These are phyloP conservation scores for Calonectria honghensis DNA, from an alignment of 2,329 filamentous ascomycete species.

Conservation along the genomic window DNA sequence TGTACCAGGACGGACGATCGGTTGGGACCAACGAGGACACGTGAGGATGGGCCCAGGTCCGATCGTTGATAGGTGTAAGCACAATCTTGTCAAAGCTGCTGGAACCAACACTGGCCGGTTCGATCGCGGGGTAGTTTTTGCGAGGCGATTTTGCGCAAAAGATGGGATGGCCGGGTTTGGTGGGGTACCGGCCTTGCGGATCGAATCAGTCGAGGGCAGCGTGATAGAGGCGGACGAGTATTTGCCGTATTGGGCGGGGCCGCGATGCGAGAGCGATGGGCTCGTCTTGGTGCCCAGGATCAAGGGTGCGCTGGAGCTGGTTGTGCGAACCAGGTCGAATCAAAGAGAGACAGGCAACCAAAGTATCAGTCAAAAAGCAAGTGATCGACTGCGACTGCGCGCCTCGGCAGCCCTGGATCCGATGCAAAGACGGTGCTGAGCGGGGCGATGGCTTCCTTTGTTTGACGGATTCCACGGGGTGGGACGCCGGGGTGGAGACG, in stretches of 20 bases:
- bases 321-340: slow-evolving; percentile 26
- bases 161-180: slow-evolving; percentile 17
- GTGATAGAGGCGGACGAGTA: slow-evolving; percentile 17
- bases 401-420: slow-evolving; percentile 35
- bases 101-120: slow-evolving; percentile 30
- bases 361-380: slow-evolving; percentile 10
- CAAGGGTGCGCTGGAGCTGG: slow-evolving; percentile 10
- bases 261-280: slow-evolving; percentile 9
- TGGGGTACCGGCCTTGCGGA: slow-evolving; percentile 27
- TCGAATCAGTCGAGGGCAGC: slow-evolving; percentile 24
- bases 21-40: slow-evolving; percentile 48
- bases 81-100: slow-evolving; percentile 33
- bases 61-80: slow-evolving; percentile 49
- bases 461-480: slow-evolving; percentile 32
- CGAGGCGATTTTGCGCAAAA: slow-evolving; percentile 23
- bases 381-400: slow-evolving; percentile 11
- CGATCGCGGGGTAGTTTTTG: slow-evolving; percentile 37
- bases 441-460: slow-evolving; percentile 36
- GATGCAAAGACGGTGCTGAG: slow-evolving; percentile 22
- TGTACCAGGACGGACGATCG: slow-evolving; percentile 24
- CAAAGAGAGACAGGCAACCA: slow-evolving; percentile 2
- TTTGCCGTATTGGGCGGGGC: slow-evolving; percentile 31
- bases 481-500: slow-evolving; percentile 31
- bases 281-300: slow-evolving; percentile 10
- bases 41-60: slow-evolving; percentile 54